Percentiles rank a stretch among this genome's conserved stretches.
Conservation (phyloP, 495 filamentous ascomycete species). For the Penicillium ucsense region DNA sequence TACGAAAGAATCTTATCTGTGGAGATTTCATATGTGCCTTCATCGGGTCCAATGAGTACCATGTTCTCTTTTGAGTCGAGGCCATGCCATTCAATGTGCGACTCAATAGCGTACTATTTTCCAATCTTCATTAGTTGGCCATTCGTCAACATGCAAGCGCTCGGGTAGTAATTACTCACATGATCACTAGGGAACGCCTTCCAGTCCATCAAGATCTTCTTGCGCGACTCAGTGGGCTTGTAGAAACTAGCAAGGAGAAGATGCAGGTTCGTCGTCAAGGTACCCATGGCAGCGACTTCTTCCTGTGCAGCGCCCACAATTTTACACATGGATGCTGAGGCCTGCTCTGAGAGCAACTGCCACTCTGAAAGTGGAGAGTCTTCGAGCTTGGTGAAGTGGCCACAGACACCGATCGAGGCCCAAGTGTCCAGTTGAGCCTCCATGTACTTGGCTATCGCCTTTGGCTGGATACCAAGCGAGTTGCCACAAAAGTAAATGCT, state of each 20-base stretch:
- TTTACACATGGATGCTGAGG: conserved; percentile 62
- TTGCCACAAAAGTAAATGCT: conserved; percentile 89
- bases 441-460: conserved; percentile 58
- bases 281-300: conserved; percentile 91
- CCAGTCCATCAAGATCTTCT: conserved; percentile 86
- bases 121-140: not conserved
- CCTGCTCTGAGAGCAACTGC: conserved; percentile 65
- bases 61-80: conserved; percentile 60
- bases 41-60: conserved; percentile 61
- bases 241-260: conserved; percentile 87
- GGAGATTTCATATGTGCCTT: conserved; percentile 40
- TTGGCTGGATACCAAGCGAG: conserved; percentile 86
- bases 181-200: conserved; percentile 96
- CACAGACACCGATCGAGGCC: conserved; percentile 81
- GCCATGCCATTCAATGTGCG: conserved; percentile 73
- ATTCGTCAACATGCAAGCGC: not conserved
- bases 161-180: conserved; percentile 27
- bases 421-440: conserved; percentile 75
- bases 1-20: conserved; percentile 65
- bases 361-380: conserved; percentile 69
- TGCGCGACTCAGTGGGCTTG: conserved; percentile 57
- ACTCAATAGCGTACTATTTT: conserved; percentile 75
- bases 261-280: conserved; percentile 86
- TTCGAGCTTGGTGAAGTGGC: conserved; percentile 75
- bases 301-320: conserved; percentile 68